Conservation (phyloP, 2,329 filamentous ascomycete species). For the Pseudovirgaria hyperparasitica region DNA sequence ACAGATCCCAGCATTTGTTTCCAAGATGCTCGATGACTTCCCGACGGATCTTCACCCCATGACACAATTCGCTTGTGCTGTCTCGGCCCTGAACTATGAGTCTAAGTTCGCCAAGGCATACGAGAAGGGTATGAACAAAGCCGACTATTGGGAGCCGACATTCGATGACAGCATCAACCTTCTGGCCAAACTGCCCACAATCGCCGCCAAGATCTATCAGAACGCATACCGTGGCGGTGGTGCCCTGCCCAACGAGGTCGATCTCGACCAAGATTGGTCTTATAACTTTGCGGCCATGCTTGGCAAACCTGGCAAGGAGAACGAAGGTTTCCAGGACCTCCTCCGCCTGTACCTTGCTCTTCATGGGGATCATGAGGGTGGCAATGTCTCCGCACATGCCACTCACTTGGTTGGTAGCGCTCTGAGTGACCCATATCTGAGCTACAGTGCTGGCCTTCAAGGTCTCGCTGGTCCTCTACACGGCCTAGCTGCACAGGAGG, state of each 20-base stretch:
- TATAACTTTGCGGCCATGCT: slow-evolving; percentile 98
- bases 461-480: slow-evolving; percentile 90
- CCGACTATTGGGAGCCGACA: slow-evolving; percentile 96
- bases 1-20: slow-evolving; percentile 67
- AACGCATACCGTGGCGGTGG: slow-evolving; percentile 68
- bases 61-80: slow-evolving; percentile 93
- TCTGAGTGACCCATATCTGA: slow-evolving; percentile 87
- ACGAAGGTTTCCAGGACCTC: slow-evolving; percentile 91
- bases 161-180: slow-evolving; percentile 92
- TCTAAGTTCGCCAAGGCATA: slow-evolving; percentile 91
- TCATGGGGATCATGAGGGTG: slow-evolving; percentile 95
- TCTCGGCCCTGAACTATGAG: slow-evolving; percentile 90
- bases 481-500: slow-evolving; percentile 90
- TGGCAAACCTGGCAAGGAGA: slow-evolving; percentile 74
- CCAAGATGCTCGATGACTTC: slow-evolving; percentile 80
- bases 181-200: slow-evolving; percentile 88
- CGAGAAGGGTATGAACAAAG: slow-evolving; percentile 81
- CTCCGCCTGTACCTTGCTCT: slow-evolving; percentile 88
- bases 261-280: slow-evolving; percentile 84
- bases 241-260: slow-evolving; percentile 61
- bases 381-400: slow-evolving; percentile 90
- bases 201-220: slow-evolving; percentile 96
- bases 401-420: slow-evolving; percentile 93
- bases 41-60: slow-evolving; percentile 89
- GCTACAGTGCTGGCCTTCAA: slow-evolving; percentile 89